Base-by-base conservation (phyloP, 192 early-diverging fungal species). In the Obelidium mucronatum region DNA sequence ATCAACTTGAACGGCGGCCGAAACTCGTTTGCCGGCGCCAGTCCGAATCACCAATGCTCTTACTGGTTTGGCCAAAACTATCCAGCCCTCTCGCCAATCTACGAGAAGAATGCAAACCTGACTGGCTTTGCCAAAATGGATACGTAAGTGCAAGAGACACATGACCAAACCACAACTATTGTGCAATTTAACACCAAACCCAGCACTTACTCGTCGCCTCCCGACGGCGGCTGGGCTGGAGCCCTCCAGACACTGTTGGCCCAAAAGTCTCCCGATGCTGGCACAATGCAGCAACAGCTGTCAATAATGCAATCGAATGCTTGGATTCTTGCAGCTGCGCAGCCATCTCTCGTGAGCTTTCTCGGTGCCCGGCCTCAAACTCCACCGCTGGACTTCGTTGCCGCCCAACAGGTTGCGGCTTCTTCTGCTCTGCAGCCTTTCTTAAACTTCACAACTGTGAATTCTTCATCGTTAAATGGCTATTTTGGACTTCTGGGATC, bases 31-130 rank as follows among this genome's bases (percentile, higher is more conserved):
- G 24, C 28, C 15, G 28, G 42, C 19, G 56, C 15, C 3, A 17
- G 19, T 28, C 26, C 56, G 30, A 62, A 26, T 48, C 52, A 74
- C 40, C 75, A 75, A 24, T 80, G 85, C 56, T 79, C 83, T 3
- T 67, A 72, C 62, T 87, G 85, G 85, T 83, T 83, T 59, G 82
- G 81, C 1, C 71, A 81, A 55, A 65, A 73, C 1, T 87, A 82
- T 58, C 81, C 81, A 3, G 6, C 19, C 11, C 59, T 37, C 37
- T 67, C 63, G 34, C 31, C 2, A 22, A 55, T 76, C 13, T 76
- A 76, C 37, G 74, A 76, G 37, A 66, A 39, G 34, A 76, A 76
- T 33, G 22, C 36, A 13, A 44, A 22, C 52, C 40, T 76, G 31
- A 54, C 11, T 17, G 74, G 74, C 6, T 67, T 76, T 37, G 24